Evolutionary conservation across 2,329 filamentous ascomycete genomes (phyloP).

Genomic region (Ambrosiella beaveri): DNA sequence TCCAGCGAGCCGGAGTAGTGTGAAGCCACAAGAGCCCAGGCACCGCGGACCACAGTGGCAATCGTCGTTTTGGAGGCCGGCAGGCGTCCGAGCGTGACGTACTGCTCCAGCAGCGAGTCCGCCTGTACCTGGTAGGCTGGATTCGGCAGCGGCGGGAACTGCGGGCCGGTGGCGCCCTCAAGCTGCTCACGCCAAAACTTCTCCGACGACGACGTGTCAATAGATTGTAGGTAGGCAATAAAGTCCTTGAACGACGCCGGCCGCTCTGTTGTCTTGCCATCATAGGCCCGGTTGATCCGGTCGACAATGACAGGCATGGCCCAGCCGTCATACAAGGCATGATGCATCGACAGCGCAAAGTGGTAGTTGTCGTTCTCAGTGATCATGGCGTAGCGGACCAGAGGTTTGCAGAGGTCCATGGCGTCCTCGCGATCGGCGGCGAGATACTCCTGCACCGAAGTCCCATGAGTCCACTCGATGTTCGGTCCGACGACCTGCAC

Average conservation of each 20-base stretch:
- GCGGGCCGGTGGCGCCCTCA: conserved; percentile 25
- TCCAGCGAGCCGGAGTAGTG: conserved; percentile 35
- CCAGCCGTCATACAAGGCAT: conserved; percentile 41
- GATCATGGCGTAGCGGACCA: conserved; percentile 30
- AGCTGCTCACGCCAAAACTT: conserved; percentile 31
- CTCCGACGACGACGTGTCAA: conserved; percentile 25
- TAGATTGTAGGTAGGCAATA: conserved; percentile 28
- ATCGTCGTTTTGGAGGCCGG: conserved; percentile 27
- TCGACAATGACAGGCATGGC: conserved; percentile 33
- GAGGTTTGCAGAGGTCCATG: conserved; percentile 28
- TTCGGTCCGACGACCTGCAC: conserved; percentile 29
- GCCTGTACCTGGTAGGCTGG: conserved; percentile 31
- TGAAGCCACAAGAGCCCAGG: conserved; percentile 38
- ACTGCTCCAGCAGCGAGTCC: conserved; percentile 36
- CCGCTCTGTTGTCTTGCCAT: conserved; percentile 16
- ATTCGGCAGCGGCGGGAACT: conserved; percentile 32
- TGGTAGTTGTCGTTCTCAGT: conserved; percentile 20
- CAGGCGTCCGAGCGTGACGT: conserved; percentile 24
- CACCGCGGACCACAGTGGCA: conserved; percentile 39
- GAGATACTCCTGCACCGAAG: conserved; percentile 25
- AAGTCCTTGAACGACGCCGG: conserved; percentile 27
- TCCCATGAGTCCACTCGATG: conserved; percentile 21
- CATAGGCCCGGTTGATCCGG: conserved; percentile 29
- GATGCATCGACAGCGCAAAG: conserved; percentile 39
- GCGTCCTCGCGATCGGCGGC: conserved; percentile 23